These are phyloP conservation scores for Podaxis mareebaensis DNA, from an alignment of 768 basidiomycete species.

Conservation along the genomic window DNA sequence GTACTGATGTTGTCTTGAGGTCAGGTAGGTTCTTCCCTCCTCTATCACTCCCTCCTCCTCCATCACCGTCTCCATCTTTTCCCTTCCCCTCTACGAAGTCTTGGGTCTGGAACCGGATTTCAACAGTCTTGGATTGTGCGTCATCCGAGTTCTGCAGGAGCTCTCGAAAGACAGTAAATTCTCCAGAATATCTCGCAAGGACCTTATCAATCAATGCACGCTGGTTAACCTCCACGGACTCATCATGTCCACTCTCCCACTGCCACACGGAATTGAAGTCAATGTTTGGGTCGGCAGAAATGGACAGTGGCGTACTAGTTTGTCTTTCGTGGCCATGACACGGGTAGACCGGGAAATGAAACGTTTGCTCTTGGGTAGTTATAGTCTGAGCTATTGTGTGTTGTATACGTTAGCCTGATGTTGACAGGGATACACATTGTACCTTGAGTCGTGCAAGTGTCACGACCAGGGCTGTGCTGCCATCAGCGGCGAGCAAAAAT, in stretches of 20 bases:
- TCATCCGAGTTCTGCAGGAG: conserved; percentile 97
- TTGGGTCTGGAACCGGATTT: conserved; percentile 80
- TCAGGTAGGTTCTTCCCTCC: conserved; percentile 46
- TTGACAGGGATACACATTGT: not conserved
- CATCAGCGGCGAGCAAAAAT: not conserved
- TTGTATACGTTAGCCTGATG: not conserved
- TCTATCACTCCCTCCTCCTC: not conserved
- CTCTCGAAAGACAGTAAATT: conserved; percentile 85
- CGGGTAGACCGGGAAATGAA: not conserved
- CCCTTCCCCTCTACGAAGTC: conserved; percentile 36
- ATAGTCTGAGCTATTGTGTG: not conserved
- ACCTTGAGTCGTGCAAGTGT: not conserved
- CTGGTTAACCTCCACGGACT: conserved; percentile 90
- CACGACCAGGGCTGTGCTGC: not conserved
- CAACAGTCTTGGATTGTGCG: conserved; percentile 71
- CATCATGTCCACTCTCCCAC: conserved; percentile 68
- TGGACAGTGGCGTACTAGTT: not conserved
- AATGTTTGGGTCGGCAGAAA: not conserved
- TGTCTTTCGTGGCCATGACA: conserved; percentile 9
- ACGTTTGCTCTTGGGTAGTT: not conserved
- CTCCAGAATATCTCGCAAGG: conserved; percentile 91
- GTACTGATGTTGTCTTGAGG: conserved; percentile 62
- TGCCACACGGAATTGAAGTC: conserved; percentile 17
- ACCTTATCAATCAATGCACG: conserved; percentile 97
- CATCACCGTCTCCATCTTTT: not conserved